Percentiles rank a stretch among this genome's conserved stretches.
phyloP scores from a whole-genome alignment of 345 rosid genomes.

The Clausena lansium region DNA sequence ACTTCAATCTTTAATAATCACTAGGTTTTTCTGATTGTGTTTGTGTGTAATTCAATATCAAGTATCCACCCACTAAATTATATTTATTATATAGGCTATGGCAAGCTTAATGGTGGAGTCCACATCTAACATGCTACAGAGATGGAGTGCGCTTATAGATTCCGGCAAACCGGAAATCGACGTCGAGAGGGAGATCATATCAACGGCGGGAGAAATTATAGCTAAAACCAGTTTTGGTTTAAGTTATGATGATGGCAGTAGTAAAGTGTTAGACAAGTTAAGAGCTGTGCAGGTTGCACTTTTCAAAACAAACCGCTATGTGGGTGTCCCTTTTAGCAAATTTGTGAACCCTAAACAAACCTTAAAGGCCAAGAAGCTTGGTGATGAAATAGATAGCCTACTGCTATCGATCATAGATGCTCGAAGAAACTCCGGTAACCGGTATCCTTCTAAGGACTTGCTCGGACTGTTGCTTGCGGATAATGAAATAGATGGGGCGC shows the following conservation, averaged over 20 bases:
- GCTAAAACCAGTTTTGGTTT: conserved; percentile 90
- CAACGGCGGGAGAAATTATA: conserved; percentile 78
- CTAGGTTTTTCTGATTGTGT: too few relatives aligned
- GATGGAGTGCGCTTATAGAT: conserved; percentile 49
- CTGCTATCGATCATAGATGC: conserved; percentile 54
- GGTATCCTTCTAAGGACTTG: conserved; percentile 40
- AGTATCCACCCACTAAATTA: conserved; percentile 4
- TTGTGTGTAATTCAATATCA: background rate
- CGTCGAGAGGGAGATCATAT: conserved; percentile 63
- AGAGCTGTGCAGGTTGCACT: conserved; percentile 71
- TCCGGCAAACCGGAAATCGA: conserved; percentile 58
- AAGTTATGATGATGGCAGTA: conserved; percentile 47
- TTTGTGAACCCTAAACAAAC: conserved; percentile 49
- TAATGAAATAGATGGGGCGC: conserved; percentile 27
- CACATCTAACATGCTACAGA: conserved; percentile 62
- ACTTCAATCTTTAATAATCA: too few relatives aligned
- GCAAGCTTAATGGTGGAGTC: conserved; percentile 82
- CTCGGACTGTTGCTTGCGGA: conserved; percentile 56
- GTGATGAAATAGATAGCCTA: conserved; percentile 67
- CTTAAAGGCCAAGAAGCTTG: conserved; percentile 52
- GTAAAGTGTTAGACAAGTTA: conserved; percentile 54
- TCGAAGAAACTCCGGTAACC: conserved; percentile 30
- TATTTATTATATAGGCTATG: conserved; percentile 52
- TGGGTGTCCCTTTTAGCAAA: conserved; percentile 79
- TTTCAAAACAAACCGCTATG: conserved; percentile 73